Percentiles rank a stretch among this genome's conserved stretches.
phyloP scores from a whole-genome alignment of 2,329 filamentous ascomycete genomes.

The Phialophora expanda region DNA sequence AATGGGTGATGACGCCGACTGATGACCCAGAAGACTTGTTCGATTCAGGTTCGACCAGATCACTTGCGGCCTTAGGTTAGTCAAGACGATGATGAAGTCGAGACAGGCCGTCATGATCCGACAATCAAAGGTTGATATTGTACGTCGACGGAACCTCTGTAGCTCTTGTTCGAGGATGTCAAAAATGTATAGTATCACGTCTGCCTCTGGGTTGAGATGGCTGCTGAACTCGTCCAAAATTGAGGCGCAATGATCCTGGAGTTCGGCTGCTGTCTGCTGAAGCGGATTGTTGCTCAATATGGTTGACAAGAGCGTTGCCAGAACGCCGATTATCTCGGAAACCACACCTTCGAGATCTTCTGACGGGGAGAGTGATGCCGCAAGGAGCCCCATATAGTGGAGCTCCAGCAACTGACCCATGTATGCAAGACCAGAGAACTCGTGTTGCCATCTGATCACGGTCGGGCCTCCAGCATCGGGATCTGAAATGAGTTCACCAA shows the following conservation, averaged over 20 bases:
- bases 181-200: constrained; percentile 80
- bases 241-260: constrained; percentile 47
- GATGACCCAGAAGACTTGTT: constrained; percentile 77
- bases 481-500: constrained; percentile 72
- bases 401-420: constrained; percentile 70
- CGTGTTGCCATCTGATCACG: constrained; percentile 74
- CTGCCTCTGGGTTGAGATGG: constrained; percentile 56
- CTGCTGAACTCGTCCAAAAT: constrained; percentile 59
- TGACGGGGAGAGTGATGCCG: constrained; percentile 56
- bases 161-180: constrained; percentile 78
- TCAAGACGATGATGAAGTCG: constrained; percentile 76
- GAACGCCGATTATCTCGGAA: constrained; percentile 73
- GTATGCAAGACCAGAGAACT: constrained; percentile 79
- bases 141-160: constrained; percentile 59
- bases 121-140: constrained; percentile 67
- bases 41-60: constrained; percentile 89
- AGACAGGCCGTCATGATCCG: constrained; percentile 75
- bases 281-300: constrained; percentile 15
- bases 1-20: constrained; percentile 76
- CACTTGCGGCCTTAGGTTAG: constrained; percentile 75
- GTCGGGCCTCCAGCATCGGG: constrained; percentile 73
- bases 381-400: constrained; percentile 52
- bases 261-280: constrained; percentile 39
- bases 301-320: constrained; percentile 70
- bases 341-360: constrained; percentile 66